Percentiles rank a stretch among this genome's conserved stretches.
phyloP scores from a whole-genome alignment of 495 filamentous ascomycete species.

The Penicillium goetzii region DNA sequence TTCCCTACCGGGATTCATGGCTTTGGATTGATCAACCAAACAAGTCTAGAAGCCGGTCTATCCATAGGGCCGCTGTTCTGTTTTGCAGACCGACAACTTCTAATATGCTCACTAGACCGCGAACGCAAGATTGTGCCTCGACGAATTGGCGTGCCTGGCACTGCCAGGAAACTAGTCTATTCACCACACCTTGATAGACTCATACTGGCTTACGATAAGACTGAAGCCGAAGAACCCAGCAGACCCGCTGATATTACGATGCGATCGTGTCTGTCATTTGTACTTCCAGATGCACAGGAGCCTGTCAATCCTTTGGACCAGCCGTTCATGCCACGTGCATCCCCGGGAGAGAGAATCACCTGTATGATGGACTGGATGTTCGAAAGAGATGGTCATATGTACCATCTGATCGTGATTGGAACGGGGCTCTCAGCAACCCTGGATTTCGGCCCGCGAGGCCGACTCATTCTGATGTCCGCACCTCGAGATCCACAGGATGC shows the following conservation, averaged over 20 bases:
- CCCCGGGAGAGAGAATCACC: slow-evolving; percentile 51
- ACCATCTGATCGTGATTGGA: slow-evolving; percentile 53
- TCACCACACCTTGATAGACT: slow-evolving; percentile 45
- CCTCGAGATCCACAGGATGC: slow-evolving; percentile 32
- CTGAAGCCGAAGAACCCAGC: slow-evolving; percentile 25
- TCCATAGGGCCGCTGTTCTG: slow-evolving; percentile 45
- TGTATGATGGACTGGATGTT: slow-evolving; percentile 57
- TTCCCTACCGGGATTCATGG: slow-evolving; percentile 40
- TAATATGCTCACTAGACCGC: slow-evolving; percentile 43
- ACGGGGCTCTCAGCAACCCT: slow-evolving; percentile 36
- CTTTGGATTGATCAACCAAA: slow-evolving; percentile 34
- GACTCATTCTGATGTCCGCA: slow-evolving; percentile 44
- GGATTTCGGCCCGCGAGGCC: slow-evolving; percentile 28
- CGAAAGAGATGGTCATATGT: slow-evolving; percentile 41
- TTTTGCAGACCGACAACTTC: slow-evolving; percentile 45
- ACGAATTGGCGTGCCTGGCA: slow-evolving; percentile 47
- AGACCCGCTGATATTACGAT: slow-evolving; percentile 34
- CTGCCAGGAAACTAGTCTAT: slow-evolving; percentile 46
- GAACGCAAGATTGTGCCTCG: slow-evolving; percentile 46
- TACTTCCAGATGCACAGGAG: slow-evolving; percentile 44
- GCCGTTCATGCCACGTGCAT: slow-evolving; percentile 12
- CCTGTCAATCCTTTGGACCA: slow-evolving; percentile 21
- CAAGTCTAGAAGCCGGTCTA: slow-evolving; percentile 16
- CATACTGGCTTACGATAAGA: slow-evolving; percentile 45
- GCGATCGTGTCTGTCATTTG: slow-evolving; percentile 45